Evolutionary conservation across 2,329 filamentous ascomycete species (phyloP).

Genomic region (Trichoderma simmonsii): DNA sequence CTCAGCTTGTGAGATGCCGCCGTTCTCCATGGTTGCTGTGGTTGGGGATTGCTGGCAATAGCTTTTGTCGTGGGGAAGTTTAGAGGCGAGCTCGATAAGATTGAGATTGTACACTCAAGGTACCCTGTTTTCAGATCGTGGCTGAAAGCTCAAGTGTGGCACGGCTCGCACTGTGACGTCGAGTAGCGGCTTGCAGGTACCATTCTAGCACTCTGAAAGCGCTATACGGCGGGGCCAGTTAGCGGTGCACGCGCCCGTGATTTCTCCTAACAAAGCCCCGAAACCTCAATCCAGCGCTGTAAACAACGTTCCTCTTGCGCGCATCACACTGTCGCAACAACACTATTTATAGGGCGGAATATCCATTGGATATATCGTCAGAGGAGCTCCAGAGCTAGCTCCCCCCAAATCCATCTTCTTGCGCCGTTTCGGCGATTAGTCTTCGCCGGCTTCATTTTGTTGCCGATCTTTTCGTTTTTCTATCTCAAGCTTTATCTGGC

Average conservation of each 20-base stretch:
- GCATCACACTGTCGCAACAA: not conserved
- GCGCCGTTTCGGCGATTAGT: not conserved
- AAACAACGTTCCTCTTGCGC: not conserved
- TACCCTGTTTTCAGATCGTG: not conserved
- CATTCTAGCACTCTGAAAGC: not conserved
- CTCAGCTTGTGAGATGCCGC: slow-evolving; percentile 59
- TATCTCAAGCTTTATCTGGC: not conserved
- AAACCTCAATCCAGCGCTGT: slow-evolving; percentile 6
- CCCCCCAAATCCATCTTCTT: not conserved
- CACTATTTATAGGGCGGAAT: not conserved
- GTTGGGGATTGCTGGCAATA: not conserved
- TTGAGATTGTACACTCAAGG: not conserved
- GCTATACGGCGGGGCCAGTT: slow-evolving; percentile 4
- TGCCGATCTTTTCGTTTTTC: not conserved
- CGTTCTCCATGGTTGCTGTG: slow-evolving; percentile 69
- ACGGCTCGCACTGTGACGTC: slow-evolving; percentile 20
- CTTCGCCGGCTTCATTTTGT: not conserved
- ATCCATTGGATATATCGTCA: not conserved
- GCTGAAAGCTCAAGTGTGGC: slow-evolving; percentile 2
- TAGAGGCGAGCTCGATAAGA: not conserved
- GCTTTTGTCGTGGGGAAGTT: slow-evolving; percentile 15
- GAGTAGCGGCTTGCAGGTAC: not conserved
- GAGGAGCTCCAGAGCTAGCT: not conserved
- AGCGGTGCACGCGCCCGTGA: slow-evolving; percentile 11
- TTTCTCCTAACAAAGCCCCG: slow-evolving; percentile 7